Evolutionary conservation across 768 basidiomycete species (phyloP), one percentile per base, ranked within the genome.

Genomic region (Rhodotorula kratochvilovae): DNA sequence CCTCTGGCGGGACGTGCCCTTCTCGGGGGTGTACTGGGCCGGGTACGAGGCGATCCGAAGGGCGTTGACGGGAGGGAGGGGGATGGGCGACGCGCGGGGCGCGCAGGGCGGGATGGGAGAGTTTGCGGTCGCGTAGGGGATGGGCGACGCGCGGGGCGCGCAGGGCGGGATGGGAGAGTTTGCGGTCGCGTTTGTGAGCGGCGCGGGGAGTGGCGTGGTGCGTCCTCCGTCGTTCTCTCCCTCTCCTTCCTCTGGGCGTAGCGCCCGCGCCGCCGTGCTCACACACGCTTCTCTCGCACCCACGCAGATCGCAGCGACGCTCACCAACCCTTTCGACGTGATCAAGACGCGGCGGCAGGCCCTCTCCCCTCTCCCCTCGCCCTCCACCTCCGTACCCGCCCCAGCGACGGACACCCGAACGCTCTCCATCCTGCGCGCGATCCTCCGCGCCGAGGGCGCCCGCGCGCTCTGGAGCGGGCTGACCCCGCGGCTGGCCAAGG

Each of bases 1-100:
- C 10, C 83, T 99, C 16, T 97, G 93, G 93, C 86, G 96, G 61
- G 96, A 99, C 76, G 94, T 98, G 12, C 95, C 96, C 0, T 99
- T 99, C 79, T 92, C 91, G 51, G 96, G 94, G 19, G 83, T 95
- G 43, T 99, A 99, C 78, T 99, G 96, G 96, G 91, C 91, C 8
- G 88, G 89, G 35, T 98, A 97, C 79, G 95, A 99, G 80, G 82
- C 86, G 0, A 86, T 87, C 81, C 97, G 96, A 82, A 82, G 83
- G 29, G 76, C 80, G 25, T 86, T 92, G 76, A 78, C 73, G 16
- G 70, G 69, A 2, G 76, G 76, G 5, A 61, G 71, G 53, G 78
- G 77, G 81, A 83, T 76, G 81, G 83, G 67, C 80, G 81, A 63
- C 87, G 87, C 54, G 3, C 13, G 19, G 6, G 29, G 7, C n/a